Evolutionary conservation across 495 filamentous ascomycete species (phyloP).

Genomic region (Trypethelium eluteriae): DNA sequence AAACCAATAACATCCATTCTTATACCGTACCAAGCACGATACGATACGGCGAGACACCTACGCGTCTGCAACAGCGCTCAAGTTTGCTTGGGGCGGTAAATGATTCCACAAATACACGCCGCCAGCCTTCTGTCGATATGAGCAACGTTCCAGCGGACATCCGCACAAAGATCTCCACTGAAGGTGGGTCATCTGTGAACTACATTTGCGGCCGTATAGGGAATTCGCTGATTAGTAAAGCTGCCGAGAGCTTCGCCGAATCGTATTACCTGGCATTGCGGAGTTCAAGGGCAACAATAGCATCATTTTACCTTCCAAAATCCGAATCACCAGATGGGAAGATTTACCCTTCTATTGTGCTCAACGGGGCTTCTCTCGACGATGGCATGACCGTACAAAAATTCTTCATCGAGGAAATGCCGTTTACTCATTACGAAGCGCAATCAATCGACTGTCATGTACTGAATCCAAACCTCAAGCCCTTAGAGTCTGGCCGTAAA

Average conservation of each 20-base stretch:
- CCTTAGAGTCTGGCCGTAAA: slow-evolving; percentile 34
- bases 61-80: too few species aligned
- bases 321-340: slow-evolving; percentile 38
- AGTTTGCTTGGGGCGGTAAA: too few species aligned
- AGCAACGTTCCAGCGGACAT: slow-evolving; percentile 11
- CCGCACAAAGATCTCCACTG: slow-evolving; percentile 11
- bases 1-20: too few species aligned
- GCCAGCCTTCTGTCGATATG: not conserved
- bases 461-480: slow-evolving; percentile 52
- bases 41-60: too few species aligned
- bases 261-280: slow-evolving; percentile 43
- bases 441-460: slow-evolving; percentile 65
- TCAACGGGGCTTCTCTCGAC: slow-evolving; percentile 56
- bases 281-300: slow-evolving; percentile 45
- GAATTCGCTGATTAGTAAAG: slow-evolving; percentile 12
- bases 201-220: not conserved
- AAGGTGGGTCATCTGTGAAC: slow-evolving; percentile 11
- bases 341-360: slow-evolving; percentile 48
- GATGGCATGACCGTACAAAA: slow-evolving; percentile 52
- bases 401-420: slow-evolving; percentile 56
- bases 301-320: slow-evolving; percentile 50
- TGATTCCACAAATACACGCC: too few species aligned
- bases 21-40: too few species aligned
- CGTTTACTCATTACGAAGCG: slow-evolving; percentile 52
- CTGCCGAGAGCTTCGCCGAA: slow-evolving; percentile 31